Conservation (phyloP, 257 asterid genomes). For the Nicotiana tomentosiformis region DNA sequence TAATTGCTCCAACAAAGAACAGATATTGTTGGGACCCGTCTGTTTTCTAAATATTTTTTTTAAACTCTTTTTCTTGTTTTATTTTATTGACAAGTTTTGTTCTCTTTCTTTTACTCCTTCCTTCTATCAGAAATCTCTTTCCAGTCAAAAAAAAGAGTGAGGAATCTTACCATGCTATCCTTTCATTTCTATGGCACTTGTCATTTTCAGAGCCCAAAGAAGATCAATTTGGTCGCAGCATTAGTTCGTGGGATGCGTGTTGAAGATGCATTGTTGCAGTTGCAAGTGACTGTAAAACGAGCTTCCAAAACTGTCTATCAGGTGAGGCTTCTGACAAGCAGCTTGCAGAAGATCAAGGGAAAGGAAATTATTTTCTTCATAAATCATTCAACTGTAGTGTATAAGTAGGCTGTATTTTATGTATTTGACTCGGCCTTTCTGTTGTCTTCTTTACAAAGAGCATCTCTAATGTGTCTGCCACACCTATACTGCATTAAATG, state of each 20-base stretch:
- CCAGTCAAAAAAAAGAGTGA: no score
- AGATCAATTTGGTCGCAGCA: constrained; percentile 87
- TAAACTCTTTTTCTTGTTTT: no score
- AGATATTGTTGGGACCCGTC: no score
- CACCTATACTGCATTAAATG: no score
- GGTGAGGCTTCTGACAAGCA: constrained; percentile 54
- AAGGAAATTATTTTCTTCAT: not conserved
- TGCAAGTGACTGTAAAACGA: constrained; percentile 85
- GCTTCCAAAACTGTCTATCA: constrained; percentile 95
- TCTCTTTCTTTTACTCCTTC: no score
- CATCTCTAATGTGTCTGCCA: not conserved
- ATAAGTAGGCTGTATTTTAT: not conserved
- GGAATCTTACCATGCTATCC: no score
- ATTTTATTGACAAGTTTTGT: no score
- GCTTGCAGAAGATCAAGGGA: constrained; percentile 71
- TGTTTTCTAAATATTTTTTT: no score
- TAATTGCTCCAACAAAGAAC: no score
- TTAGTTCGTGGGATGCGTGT: constrained; percentile 97
- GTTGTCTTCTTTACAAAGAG: not conserved
- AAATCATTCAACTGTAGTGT: not conserved
- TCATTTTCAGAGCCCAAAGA: constrained; percentile 79
- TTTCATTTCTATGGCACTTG: not conserved
- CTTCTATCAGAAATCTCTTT: no score
- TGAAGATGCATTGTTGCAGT: constrained; percentile 91
- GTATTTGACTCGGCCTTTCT: not conserved